Evolutionary conservation across 768 basidiomycete species (phyloP).

Genomic region (Scleroderma citrinum): DNA sequence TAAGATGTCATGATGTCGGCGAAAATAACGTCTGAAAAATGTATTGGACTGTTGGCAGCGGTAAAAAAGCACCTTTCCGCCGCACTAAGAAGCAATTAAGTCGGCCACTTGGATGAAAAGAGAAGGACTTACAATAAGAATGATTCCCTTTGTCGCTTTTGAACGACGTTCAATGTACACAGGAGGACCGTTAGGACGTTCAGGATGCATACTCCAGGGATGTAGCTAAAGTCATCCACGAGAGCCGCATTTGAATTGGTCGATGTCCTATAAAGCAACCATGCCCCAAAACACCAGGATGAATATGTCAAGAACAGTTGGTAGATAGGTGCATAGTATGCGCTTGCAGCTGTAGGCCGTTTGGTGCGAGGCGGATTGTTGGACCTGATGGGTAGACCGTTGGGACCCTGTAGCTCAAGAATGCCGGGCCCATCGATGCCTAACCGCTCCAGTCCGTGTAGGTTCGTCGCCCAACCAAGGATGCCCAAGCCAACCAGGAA

Average conservation of each 20-base stretch:
- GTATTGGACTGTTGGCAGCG: constrained; percentile 52
- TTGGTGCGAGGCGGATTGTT: constrained; percentile 14
- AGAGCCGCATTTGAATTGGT: constrained; percentile 51
- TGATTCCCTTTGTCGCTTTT: constrained; percentile 67
- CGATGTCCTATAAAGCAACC: constrained; percentile 59
- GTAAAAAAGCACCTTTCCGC: constrained; percentile 71
- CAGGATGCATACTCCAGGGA: constrained; percentile 65
- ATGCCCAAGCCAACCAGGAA: constrained; percentile 73
- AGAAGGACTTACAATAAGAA: constrained; percentile 64
- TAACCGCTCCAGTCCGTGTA: constrained; percentile 72
- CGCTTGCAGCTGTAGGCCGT: constrained; percentile 17
- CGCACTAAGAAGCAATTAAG: constrained; percentile 40
- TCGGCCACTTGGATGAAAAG: not conserved
- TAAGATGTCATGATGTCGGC: constrained; percentile 96
- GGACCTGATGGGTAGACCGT: constrained; percentile 18
- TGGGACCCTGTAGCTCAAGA: constrained; percentile 48
- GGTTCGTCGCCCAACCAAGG: constrained; percentile 88
- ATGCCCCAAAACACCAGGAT: constrained; percentile 56
- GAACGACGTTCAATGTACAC: constrained; percentile 61
- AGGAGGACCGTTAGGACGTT: constrained; percentile 51
- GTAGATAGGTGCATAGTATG: constrained; percentile 60
- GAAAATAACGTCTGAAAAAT: constrained; percentile 89
- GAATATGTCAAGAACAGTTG: constrained; percentile 58
- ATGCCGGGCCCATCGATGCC: constrained; percentile 69
- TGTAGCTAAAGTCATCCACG: constrained; percentile 72